Evolutionary conservation across 2,329 filamentous ascomycete species (phyloP).

Genomic region (Fusarium sororula): DNA sequence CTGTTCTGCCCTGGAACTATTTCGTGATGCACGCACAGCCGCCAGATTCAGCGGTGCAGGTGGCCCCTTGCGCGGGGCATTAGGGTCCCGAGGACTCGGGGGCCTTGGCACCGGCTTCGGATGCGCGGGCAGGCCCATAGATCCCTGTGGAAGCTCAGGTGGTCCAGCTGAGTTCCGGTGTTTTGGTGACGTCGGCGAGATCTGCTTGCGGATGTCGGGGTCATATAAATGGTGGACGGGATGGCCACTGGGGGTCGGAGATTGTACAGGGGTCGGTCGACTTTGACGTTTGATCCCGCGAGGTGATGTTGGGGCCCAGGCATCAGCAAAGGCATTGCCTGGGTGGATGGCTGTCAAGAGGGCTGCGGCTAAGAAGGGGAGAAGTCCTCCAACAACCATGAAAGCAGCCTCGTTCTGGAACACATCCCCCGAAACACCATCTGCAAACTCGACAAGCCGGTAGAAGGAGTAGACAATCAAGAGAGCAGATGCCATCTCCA

Average conservation of each 20-base stretch:
- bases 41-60: conserved; percentile 25
- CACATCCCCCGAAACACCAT: conserved; percentile 47
- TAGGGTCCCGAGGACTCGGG: conserved; percentile 14
- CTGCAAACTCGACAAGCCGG: conserved; percentile 51
- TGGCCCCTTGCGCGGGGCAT: conserved; percentile 28
- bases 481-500: conserved; percentile 49
- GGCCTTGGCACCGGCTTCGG: conserved; percentile 37
- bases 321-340: conserved; percentile 50
- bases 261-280: conserved; percentile 31
- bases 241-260: conserved; percentile 32
- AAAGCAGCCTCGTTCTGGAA: conserved; percentile 52
- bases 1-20: conserved; percentile 8
- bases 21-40: conserved; percentile 6
- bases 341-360: conserved; percentile 51
- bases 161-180: conserved; percentile 27
- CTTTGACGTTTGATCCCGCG: conserved; percentile 28
- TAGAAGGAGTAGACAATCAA: conserved; percentile 54
- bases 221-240: conserved; percentile 47
- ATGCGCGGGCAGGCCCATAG: conserved; percentile 43
- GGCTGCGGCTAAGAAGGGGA: conserved; percentile 50
- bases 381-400: conserved; percentile 53
- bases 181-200: conserved; percentile 41
- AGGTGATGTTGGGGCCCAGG: conserved; percentile 54
- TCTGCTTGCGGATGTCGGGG: conserved; percentile 46
- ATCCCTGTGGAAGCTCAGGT: conserved; percentile 39